A percentile compares a stretch with the other conserved stretches of the same genome.
These are phyloP conservation scores for Vanrija sp. DNA, from an alignment of 1,284 basidiomycete genomes.

Conservation along the genomic window DNA sequence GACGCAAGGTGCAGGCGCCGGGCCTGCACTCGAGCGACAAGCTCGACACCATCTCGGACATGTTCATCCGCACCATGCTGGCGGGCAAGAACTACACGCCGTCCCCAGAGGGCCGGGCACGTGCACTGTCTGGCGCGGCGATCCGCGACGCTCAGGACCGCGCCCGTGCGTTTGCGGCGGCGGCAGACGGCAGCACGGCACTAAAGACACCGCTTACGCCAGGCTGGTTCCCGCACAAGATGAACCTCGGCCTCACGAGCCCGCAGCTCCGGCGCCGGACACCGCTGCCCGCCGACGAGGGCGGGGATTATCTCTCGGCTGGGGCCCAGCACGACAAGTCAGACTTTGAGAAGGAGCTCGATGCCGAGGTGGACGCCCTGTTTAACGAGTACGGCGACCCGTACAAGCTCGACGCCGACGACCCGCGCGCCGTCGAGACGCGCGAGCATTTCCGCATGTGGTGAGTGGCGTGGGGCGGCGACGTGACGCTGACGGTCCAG, in stretches of 20 bases:
- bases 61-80: conserved; percentile 61
- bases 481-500: conserved; percentile 45
- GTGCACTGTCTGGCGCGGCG: neutral
- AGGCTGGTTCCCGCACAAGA: neutral
- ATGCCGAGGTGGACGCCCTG: conserved; percentile 12
- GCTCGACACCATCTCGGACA: conserved; percentile 56
- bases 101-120: neutral
- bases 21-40: conserved; percentile 49
- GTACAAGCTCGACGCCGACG: conserved; percentile 26
- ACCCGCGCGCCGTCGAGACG: conserved; percentile 45
- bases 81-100: conserved; percentile 58
- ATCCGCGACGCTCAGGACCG: neutral
- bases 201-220: neutral
- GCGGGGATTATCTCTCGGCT: no score
- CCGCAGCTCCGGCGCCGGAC: no score
- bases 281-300: no score
- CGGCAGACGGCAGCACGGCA: neutral
- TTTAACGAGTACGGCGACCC: conserved; percentile 13
- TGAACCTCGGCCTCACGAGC: neutral
- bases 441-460: conserved; percentile 46
- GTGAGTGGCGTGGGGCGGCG: conserved; percentile 22
- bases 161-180: conserved; percentile 6
- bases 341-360: conserved; percentile 20
- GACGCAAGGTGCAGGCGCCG: conserved; percentile 56
- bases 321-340: conserved; percentile 20